These are phyloP conservation scores for Metschnikowia sp. DNA, from an alignment of 805 yeast genomes.

Conservation along the genomic window DNA sequence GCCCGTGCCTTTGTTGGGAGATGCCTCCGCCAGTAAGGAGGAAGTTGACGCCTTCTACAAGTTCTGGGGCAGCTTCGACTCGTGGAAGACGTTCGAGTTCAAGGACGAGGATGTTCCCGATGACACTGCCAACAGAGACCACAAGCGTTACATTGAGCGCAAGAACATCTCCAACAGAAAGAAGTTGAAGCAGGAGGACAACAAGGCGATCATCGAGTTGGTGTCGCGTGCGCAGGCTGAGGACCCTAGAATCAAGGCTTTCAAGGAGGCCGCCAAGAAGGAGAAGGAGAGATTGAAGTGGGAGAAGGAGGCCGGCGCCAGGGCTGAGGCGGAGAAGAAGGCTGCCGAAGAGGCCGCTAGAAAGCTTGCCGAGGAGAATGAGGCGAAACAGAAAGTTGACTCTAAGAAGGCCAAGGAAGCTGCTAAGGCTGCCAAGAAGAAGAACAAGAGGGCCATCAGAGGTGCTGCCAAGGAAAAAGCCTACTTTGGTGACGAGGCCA, in stretches of 20 bases:
- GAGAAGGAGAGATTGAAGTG: conserved; percentile 94
- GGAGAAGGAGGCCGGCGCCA: conserved; percentile 97
- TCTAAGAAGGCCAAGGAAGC: conserved; percentile 87
- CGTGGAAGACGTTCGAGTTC: conserved; percentile 98
- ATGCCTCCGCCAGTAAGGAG: conserved; percentile 59
- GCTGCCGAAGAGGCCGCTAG: conserved; percentile 85
- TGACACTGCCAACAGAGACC: conserved; percentile 98
- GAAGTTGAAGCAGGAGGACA: conserved; percentile 97
- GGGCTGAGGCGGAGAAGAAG: conserved; percentile 92
- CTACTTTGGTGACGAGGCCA: conserved; percentile 77
- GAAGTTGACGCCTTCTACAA: conserved; percentile 86
- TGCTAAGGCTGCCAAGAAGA: conserved; percentile 97
- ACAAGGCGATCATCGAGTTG: conserved; percentile 77
- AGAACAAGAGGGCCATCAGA: conserved; percentile 89
- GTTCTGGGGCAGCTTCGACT: conserved; percentile 91
- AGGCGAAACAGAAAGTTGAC: conserved; percentile 55
- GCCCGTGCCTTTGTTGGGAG: conserved; percentile 85
- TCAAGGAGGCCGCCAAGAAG: conserved; percentile 91
- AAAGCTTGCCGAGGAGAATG: conserved; percentile 72
- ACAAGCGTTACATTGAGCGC: conserved; percentile 97
- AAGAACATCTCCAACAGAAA: conserved; percentile 95
- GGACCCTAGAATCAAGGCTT: conserved; percentile 92
- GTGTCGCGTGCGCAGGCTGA: conserved; percentile 85
- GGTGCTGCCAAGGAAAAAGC: conserved; percentile 74
- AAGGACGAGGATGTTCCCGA: conserved; percentile 99